Base-by-base conservation (phyloP, 768 basidiomycete species). In the Cubamyces lactineus region DNA sequence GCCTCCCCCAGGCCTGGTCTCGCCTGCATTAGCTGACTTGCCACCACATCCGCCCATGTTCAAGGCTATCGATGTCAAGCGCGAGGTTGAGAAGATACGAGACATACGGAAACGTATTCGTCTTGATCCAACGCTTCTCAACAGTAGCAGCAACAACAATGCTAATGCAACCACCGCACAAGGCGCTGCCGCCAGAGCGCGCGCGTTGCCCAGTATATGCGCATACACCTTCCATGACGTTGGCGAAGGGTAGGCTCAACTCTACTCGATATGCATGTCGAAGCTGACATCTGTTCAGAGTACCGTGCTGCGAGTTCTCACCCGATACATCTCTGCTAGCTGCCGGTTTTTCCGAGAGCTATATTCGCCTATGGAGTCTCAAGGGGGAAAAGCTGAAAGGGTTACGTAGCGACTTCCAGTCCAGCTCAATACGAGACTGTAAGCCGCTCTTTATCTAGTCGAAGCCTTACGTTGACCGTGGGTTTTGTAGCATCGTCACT, bases 141-240 rank as follows among this genome's bases (percentile, higher is more conserved):
- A 76, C 43, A 34, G 34, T 9, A 34, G 34, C 9, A 11, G 34
- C 9, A 34, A 34, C 9, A 34, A 9, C 34, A 84, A 80, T 63
- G 73, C 85, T 13, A 89, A 91, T 70, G 72, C 74, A 38, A 82
- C 81, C 66, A 84, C 84, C 23, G 74, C 84, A 34, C 90, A 89
- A 73, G 86, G 81, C 9, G 75, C 77, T 54, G 73, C 83, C 34
- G 71, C 80, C n/a, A 78, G 84, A 58, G 81, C 87, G 1, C 81
- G 86, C 15, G 89, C 88, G 45, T 76, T 96, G 58, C 96, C 96
- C 2, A 98, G 96, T 67, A 87, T 98, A 56, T 97, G 96, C 67
- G 87, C 93, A 6, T 98, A 97, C 71, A 98, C 97, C 3, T 71
- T 99, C 43, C 96, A 97, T 72, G 95, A 98, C 69, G 86, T 91